Conservation (phyloP, 2,329 filamentous ascomycete genomes). For the Hymenoscyphus salicellus region DNA sequence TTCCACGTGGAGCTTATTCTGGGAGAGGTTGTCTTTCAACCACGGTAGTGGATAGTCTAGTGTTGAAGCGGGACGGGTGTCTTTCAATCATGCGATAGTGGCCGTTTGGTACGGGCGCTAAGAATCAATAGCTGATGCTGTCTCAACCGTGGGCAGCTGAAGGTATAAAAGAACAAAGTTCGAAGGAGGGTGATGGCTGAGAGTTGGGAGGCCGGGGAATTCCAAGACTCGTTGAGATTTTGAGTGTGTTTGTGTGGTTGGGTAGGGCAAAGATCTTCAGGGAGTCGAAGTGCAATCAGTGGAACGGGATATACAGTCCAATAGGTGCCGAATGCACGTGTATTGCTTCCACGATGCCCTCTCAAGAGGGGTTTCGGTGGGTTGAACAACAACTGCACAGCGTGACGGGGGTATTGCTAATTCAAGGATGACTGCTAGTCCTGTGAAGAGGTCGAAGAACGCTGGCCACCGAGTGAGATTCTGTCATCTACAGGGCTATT, state of each 20-base stretch:
- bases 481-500: not conserved
- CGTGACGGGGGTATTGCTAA: not conserved
- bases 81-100: not conserved
- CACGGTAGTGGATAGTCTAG: not conserved
- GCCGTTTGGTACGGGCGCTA: not conserved
- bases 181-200: not conserved
- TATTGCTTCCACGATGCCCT: not conserved
- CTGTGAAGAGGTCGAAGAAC: not conserved
- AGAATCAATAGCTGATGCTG: not conserved
- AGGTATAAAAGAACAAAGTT: slow-evolving; percentile 1
- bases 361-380: not conserved
- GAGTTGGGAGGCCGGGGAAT: not conserved
- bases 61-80: slow-evolving; percentile 5
- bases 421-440: not conserved
- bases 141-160: not conserved
- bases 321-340: slow-evolving; percentile 1
- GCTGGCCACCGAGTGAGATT: not conserved
- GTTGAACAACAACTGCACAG: not conserved
- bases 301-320: not conserved
- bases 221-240: not conserved
- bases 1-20: slow-evolving; percentile 2
- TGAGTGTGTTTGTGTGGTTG: not conserved
- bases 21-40: not conserved
- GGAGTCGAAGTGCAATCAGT: not conserved
- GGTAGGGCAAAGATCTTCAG: not conserved